Evolutionary conservation across 352 stramenopile species (phyloP).

Genomic region (Saprolegnia parasitica): DNA sequence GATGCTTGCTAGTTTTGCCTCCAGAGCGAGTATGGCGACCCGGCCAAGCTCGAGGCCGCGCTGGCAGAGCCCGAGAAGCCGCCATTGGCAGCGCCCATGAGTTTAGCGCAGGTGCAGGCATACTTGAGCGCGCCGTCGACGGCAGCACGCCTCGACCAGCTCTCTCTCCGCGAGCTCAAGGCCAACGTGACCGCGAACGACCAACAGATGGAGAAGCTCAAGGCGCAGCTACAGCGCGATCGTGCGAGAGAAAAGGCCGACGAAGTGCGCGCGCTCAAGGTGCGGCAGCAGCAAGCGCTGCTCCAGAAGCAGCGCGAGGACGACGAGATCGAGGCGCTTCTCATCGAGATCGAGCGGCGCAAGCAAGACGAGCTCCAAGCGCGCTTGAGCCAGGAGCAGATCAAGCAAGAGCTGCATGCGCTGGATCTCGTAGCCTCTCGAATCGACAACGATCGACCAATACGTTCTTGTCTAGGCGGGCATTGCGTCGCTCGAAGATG

Average conservation of each 20-base stretch:
- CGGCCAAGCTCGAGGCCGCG: constrained; percentile 20
- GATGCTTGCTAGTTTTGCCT: constrained; percentile 21
- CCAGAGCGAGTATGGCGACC: constrained; percentile 27
- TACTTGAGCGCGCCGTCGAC: constrained; percentile 5
- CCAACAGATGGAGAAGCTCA: constrained; percentile 18
- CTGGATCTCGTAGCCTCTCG: constrained; percentile 9
- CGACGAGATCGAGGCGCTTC: constrained; percentile 11
- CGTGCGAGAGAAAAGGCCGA: constrained; percentile 26
- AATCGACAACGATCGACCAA: neutral
- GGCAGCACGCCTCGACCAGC: neutral
- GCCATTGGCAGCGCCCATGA: neutral
- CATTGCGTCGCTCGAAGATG: constrained; percentile 22
- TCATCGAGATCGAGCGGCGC: constrained; percentile 20
- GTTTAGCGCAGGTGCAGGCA: constrained; percentile 8
- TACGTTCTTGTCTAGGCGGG: constrained; percentile 2
- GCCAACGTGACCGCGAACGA: constrained; percentile 15
- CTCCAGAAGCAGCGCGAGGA: constrained; percentile 17
- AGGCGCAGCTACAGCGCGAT: constrained; percentile 10
- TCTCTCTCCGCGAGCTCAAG: constrained; percentile 25
- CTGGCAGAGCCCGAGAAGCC: neutral
- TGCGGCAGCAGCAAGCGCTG: constrained; percentile 19
- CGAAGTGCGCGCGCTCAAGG: constrained; percentile 20
- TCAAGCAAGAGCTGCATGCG: constrained; percentile 18
- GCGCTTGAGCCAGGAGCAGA: constrained; percentile 11
- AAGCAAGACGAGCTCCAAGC: constrained; percentile 23